These are phyloP conservation scores for Eucalyptus pumila DNA, from an alignment of 345 rosid genomes.

Conservation along the genomic window DNA sequence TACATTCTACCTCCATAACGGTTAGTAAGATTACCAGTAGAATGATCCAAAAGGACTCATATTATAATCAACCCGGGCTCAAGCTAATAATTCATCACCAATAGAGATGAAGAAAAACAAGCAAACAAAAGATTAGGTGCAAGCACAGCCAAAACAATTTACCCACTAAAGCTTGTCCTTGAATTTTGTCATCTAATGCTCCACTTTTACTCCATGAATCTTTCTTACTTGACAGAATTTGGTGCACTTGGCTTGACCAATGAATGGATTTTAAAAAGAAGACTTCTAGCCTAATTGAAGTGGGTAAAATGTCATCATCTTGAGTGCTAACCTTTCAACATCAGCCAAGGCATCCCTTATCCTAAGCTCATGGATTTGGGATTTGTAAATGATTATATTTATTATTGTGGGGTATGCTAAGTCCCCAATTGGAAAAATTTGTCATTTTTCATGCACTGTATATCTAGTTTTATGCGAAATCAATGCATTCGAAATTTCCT, in stretches of 20 bases:
- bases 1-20: not conserved
- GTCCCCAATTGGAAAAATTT: accelerated
- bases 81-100: not conserved
- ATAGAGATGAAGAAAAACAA: not conserved
- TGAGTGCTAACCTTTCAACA: not conserved
- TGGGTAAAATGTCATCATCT: not conserved
- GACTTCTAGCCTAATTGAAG: not conserved
- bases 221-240: not conserved
- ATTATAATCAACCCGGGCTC: not conserved
- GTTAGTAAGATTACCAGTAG: not conserved
- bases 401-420: not conserved
- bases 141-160: not conserved
- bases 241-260: not conserved
- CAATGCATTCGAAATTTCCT: not conserved
- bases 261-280: not conserved
- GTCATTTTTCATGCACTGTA: not conserved
- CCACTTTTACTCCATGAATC: not conserved
- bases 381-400: not conserved
- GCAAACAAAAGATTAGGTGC: not conserved
- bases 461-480: not conserved
- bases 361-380: not conserved
- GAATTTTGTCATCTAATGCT: not conserved
- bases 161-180: not conserved
- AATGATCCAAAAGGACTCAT: not conserved
- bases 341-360: not conserved